Evolutionary conservation across 306 rosid genomes (phyloP), one percentile per base, ranked within the genome.

Genomic region (Trifolium repens): DNA sequence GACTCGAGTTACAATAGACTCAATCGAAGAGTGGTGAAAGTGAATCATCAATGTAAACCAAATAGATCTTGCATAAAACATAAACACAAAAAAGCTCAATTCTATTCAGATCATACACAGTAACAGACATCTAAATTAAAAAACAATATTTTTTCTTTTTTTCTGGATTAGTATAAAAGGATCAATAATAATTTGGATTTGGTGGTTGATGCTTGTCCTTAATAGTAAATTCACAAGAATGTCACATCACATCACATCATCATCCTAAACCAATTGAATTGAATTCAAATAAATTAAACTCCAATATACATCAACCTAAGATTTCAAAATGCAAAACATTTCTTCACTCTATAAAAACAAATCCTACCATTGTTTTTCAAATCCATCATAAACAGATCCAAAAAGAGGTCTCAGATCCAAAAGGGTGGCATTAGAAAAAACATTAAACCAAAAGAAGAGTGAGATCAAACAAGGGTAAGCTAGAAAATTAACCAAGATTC

Each of bases 351-450:
- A 80, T 11, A 14, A 47, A 43, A 5, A 62, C 1, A 69, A 37
- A 30, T 54, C 19, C 4, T 30, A 17, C 26, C 11, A 54, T 42
- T 35, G 61, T 54, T 46, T 19, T 13, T 15, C 52, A 53, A 50
- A 71, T 19, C 61, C n/a, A 80, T 64, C 50, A 54, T 55, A 68
- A 17, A 68, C 67, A 71, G 79, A 82, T 75, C 78, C 39, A 42
- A 24, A 50, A 59, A 30, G 40, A 42, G 0, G 35, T 17, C 26
- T 60, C 79, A 79, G 83, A 84, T 85, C 81, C 87, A 68, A 60
- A 61, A 67, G 74, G 54, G 61, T 35, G 54, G 22, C 55, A 34
- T 30, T 72, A 16, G 50, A 64, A 67, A 75, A 17, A 71, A 8
- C 7, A 71, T 6, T 19, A 11, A 62, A 57, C n/a, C 53, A 11